Conservation (phyloP, 108 stramenopile genomes). For the Cyclotella cryptica region DNA sequence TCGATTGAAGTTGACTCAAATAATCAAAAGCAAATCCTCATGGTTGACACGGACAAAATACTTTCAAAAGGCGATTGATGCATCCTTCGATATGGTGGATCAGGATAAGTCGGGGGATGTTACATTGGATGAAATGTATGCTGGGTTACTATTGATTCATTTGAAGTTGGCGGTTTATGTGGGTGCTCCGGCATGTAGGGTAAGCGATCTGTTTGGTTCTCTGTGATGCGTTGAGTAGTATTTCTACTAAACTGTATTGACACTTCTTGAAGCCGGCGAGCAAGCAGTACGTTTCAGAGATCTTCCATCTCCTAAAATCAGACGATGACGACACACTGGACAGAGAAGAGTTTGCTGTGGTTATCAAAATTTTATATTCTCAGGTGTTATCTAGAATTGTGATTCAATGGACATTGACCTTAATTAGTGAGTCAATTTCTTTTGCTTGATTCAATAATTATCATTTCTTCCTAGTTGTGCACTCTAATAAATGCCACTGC, state of each 20-base stretch:
- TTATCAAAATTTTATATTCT: constrained; percentile 74
- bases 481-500: neutral
- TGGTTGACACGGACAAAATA: constrained; percentile 53
- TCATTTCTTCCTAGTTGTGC: neutral
- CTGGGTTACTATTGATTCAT: constrained; percentile 81
- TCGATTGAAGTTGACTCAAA: neutral
- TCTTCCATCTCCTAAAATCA: constrained; percentile 70
- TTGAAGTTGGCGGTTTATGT: constrained; percentile 78
- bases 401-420: constrained; percentile 73
- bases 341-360: constrained; percentile 68
- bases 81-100: constrained; percentile 73
- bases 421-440: constrained; percentile 47
- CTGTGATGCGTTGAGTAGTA: neutral
- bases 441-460: neutral
- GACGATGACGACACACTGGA: constrained; percentile 62
- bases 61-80: constrained; percentile 62
- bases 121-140: constrained; percentile 79
- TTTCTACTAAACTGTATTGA: neutral
- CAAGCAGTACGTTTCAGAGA: constrained; percentile 54
- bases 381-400: constrained; percentile 78
- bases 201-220: constrained; percentile 24
- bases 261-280: constrained; percentile 55
- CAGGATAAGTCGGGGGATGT: constrained; percentile 69
- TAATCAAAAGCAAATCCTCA: constrained; percentile 19
- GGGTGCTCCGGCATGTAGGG: constrained; percentile 83